Evolutionary conservation across 2,329 filamentous ascomycete genomes (phyloP), one percentile per base, ranked within the genome.

Genomic region (Penicillium palitans): DNA sequence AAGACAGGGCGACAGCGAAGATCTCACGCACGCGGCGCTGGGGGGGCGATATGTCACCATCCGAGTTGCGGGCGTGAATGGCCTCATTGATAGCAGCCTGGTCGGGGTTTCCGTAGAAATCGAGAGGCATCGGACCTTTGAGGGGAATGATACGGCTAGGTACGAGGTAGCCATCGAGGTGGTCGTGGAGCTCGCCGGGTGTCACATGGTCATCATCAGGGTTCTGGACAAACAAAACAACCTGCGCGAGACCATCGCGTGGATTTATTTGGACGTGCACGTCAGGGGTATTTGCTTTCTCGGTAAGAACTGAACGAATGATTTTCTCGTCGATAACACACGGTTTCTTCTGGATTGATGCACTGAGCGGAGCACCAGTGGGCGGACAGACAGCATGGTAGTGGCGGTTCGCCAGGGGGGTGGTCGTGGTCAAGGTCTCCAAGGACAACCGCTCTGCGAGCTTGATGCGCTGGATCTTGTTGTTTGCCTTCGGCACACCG

Each of bases 391-490:
- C 63, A 0, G 80, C 83, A 54, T 83, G 76, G 69, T 76, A 82
- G 60, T 85, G 81, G n/a, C 80, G 74, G 4, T 74, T 68, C 0
- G 78, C 68, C 52, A 79, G 76, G 2, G 75, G 72, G 4, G 75
- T 80, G 6, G 74, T 70, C 29, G 84, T 80, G 0, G 76, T 78
- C 10, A 84, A 61, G 2, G 76, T 71, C 0, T 76, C 72, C 17
- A 85, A 63, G 2, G 70, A 67, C 5, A 85, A 70, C 3, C 83
- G 75, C 55, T 84, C 76, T 0, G 75, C 79, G 5, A 86, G 71
- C 61, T 76, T 80, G 64, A 84, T 83, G 2, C 83, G 79, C 24
- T 84, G 70, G n/a, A 84, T 73, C 63, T 86, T 86, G 73, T 83
- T 83, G 69, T 85, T 84, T 37, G 76, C 80, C 58, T 81, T 84